These are phyloP conservation scores for Sporothrix variecibatus DNA, from an alignment of 2,329 filamentous ascomycete genomes.

Conservation along the genomic window DNA sequence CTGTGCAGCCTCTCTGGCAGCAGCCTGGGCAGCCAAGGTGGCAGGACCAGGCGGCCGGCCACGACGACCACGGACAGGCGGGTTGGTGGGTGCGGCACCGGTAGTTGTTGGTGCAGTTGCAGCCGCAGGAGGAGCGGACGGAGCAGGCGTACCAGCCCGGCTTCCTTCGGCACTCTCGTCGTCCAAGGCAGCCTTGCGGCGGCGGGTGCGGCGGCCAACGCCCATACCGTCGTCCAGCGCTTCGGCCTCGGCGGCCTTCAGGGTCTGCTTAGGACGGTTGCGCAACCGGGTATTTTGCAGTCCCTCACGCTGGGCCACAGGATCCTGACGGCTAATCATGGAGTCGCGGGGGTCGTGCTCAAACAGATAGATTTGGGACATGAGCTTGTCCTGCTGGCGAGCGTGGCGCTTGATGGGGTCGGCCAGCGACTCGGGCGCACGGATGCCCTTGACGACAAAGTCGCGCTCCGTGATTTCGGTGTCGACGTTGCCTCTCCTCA, in stretches of 20 bases:
- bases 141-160: constrained; percentile 53
- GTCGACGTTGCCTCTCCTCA: constrained; percentile 47
- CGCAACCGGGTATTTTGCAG: constrained; percentile 57
- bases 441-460: constrained; percentile 57
- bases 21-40: not conserved
- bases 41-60: constrained; percentile 21
- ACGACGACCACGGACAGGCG: constrained; percentile 19
- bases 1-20: not conserved
- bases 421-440: constrained; percentile 46
- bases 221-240: constrained; percentile 47
- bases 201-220: constrained; percentile 53
- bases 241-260: constrained; percentile 57
- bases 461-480: constrained; percentile 52
- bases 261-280: constrained; percentile 59
- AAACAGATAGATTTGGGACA: constrained; percentile 62
- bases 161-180: constrained; percentile 54
- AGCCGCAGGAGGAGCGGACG: constrained; percentile 36
- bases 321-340: constrained; percentile 62
- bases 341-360: constrained; percentile 61
- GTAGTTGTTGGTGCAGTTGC: constrained; percentile 38
- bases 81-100: constrained; percentile 28
- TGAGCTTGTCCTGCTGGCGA: constrained; percentile 56
- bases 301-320: constrained; percentile 57
- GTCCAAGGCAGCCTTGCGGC: constrained; percentile 52
- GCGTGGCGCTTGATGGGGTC: constrained; percentile 51